phyloP scores from a whole-genome alignment of 148 eudicot species.

The Chenopodium suecicum region DNA sequence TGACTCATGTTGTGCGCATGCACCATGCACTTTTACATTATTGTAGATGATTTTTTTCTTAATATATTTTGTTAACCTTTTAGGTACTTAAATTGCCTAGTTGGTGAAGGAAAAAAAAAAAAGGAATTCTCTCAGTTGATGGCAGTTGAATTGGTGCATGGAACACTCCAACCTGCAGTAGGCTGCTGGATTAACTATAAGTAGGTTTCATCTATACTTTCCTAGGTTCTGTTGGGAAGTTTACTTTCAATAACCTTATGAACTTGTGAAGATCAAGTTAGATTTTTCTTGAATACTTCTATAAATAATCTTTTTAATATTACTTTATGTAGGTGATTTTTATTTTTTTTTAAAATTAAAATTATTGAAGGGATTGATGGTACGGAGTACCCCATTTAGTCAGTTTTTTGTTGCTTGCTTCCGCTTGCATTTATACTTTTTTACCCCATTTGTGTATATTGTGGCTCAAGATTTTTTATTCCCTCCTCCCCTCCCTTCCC shows the following conservation, averaged over 20 bases:
- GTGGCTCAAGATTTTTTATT: background rate
- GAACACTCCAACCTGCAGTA: slow-evolving; percentile 8
- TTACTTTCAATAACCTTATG: slow-evolving; percentile 1
- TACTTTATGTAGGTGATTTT: background rate
- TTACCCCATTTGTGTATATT: background rate
- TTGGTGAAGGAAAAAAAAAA: background rate
- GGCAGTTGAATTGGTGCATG: slow-evolving; percentile 16
- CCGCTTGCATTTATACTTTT: background rate
- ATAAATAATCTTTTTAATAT: background rate
- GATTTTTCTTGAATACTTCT: background rate
- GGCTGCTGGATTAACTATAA: slow-evolving; percentile 11
- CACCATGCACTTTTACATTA: background rate
- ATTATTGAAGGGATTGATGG: background rate
- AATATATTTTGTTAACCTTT: background rate
- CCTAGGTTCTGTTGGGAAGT: background rate
- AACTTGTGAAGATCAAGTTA: background rate
- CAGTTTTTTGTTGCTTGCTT: background rate
- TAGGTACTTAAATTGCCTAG: slow-evolving; percentile 27
- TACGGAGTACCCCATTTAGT: background rate
- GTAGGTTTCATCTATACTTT: slow-evolving; percentile 10
- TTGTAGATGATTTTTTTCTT: background rate
- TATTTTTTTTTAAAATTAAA: background rate
- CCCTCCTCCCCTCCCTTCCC: background rate
- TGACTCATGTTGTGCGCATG: background rate
- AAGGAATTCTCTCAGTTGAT: background rate